These are phyloP conservation scores for Gentiana dahurica DNA, from an alignment of 257 asterid genomes.

Conservation along the genomic window DNA sequence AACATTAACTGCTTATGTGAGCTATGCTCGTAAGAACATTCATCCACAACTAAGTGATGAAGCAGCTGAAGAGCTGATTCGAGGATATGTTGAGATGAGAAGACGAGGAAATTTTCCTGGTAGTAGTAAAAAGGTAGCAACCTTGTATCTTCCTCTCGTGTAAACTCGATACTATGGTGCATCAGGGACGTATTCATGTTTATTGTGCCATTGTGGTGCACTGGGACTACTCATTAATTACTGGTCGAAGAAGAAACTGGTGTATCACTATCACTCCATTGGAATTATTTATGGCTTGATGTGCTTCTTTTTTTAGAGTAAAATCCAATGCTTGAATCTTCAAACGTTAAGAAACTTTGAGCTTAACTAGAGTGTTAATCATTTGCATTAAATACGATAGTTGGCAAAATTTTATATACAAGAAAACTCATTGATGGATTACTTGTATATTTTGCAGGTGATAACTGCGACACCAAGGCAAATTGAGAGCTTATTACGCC, in stretches of 20 bases:
- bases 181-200: neutral
- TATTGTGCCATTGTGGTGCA: no score
- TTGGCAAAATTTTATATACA: no score
- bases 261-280: neutral
- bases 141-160: neutral
- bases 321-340: no score
- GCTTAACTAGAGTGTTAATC: no score
- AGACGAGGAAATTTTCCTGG: conserved; percentile 94
- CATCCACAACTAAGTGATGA: conserved; percentile 93
- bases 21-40: conserved; percentile 82
- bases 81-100: conserved; percentile 99
- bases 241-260: neutral
- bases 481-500: conserved; percentile 92
- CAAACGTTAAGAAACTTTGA: no score
- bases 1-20: conserved; percentile 76
- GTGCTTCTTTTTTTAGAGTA: neutral
- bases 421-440: no score
- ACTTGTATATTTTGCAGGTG: conserved; percentile 41
- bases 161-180: neutral
- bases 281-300: no score
- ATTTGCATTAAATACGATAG: no score
- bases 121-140: conserved; percentile 86
- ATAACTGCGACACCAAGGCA: conserved; percentile 99
- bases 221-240: neutral
- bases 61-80: conserved; percentile 92